phyloP scores from a whole-genome alignment of 1,284 basidiomycete genomes.

The Cutaneotrichosporon cavernicola region DNA sequence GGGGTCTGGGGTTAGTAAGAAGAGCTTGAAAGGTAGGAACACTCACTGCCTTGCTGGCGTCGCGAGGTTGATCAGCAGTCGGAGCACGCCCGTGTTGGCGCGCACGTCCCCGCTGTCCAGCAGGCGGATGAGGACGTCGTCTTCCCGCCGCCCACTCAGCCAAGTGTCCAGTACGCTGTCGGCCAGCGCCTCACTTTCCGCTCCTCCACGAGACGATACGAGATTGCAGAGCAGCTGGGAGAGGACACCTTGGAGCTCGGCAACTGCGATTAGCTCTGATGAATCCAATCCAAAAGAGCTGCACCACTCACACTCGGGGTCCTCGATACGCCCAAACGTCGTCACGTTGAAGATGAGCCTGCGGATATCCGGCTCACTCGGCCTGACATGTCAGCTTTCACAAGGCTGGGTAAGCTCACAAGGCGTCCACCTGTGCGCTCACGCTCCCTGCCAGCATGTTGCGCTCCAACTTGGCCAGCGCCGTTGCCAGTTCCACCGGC shows the following conservation, averaged over 20 bases:
- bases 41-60: conserved; percentile 63
- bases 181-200: conserved; percentile 23
- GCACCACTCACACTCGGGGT: conserved; percentile 33
- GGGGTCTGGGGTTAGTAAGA: conserved; percentile 8
- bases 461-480: conserved; percentile 42
- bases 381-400: conserved; percentile 16
- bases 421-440: conserved; percentile 30
- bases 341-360: conserved; percentile 43
- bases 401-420: conserved; percentile 26
- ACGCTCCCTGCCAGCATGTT: conserved; percentile 44
- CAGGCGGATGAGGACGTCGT: conserved; percentile 67
- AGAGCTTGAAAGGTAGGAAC: not conserved
- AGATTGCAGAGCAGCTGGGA: conserved; percentile 49
- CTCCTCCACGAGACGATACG: conserved; percentile 36
- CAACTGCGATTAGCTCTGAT: conserved; percentile 29
- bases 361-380: conserved; percentile 37
- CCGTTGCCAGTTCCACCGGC: conserved; percentile 30
- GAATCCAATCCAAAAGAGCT: not conserved
- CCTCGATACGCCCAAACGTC: conserved; percentile 44
- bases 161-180: conserved; percentile 32
- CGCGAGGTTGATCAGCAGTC: conserved; percentile 71
- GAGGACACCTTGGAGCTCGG: conserved; percentile 37
- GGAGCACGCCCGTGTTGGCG: conserved; percentile 63
- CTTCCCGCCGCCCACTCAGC: conserved; percentile 40
- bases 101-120: conserved; percentile 66